A percentile compares a stretch with the other conserved stretches of the same genome.
Evolutionary conservation across 164 flowering plant species (phyloP).

Genomic region (Magnolia officinalis): DNA sequence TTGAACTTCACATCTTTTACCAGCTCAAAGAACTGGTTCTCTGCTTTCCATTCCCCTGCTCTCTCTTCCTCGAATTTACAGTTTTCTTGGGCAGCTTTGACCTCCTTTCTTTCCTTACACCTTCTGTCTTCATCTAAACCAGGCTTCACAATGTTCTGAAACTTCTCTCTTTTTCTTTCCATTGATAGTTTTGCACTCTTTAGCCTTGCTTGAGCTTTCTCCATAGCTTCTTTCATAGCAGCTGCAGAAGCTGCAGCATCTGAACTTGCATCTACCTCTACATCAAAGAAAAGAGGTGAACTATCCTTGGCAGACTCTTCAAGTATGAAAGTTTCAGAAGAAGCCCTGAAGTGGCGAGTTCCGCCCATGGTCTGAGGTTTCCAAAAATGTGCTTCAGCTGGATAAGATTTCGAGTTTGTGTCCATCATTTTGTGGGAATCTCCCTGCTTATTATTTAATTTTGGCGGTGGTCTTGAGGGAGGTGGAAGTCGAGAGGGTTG

Average conservation of each 20-base stretch:
- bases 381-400: neutral
- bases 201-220: conserved; percentile 58
- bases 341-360: neutral
- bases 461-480: conserved; percentile 82
- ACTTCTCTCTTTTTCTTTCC: conserved; percentile 49
- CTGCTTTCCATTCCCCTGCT: conserved; percentile 62
- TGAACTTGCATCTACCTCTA: conserved; percentile 69
- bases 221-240: conserved; percentile 70
- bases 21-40: conserved; percentile 55
- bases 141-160: conserved; percentile 27
- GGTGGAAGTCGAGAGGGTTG: conserved; percentile 75
- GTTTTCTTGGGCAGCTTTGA: conserved; percentile 20
- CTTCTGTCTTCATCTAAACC: conserved; percentile 26
- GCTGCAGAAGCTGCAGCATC: conserved; percentile 68
- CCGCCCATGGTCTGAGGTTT: neutral
- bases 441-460: conserved; percentile 31
- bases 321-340: conserved; percentile 21
- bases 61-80: conserved; percentile 20
- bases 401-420: conserved; percentile 21
- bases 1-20: conserved; percentile 29
- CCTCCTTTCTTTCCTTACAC: conserved; percentile 25
- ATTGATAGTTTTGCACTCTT: conserved; percentile 54
- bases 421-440: conserved; percentile 17
- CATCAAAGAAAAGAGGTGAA: conserved; percentile 62
- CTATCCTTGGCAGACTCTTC: conserved; percentile 30